Evolutionary conservation across 768 basidiomycete genomes (phyloP).

Genomic region (Mycena albidolilacea): DNA sequence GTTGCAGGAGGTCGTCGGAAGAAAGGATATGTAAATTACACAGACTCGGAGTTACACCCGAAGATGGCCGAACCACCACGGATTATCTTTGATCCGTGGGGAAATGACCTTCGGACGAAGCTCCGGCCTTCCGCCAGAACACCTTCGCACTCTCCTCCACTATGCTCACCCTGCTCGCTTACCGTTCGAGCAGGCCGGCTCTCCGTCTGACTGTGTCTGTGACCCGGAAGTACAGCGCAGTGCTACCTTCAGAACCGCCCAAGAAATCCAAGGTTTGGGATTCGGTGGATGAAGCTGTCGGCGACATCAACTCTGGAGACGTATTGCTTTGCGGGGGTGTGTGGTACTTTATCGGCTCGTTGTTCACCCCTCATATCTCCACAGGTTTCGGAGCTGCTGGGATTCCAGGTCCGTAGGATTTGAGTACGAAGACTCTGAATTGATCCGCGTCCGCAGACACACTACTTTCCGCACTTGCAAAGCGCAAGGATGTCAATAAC

Average conservation of each 20-base stretch:
- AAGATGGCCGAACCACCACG: not conserved
- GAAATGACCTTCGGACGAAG: not conserved
- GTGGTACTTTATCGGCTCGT: slow-evolving; percentile 41
- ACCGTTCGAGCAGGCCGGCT: slow-evolving; percentile 31
- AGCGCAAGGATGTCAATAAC: slow-evolving; percentile 79
- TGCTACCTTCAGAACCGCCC: slow-evolving; percentile 48
- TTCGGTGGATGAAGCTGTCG: slow-evolving; percentile 87
- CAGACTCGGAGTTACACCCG: too few relatives aligned
- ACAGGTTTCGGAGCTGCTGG: slow-evolving; percentile 92
- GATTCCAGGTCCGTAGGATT: slow-evolving; percentile 75
- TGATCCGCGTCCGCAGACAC: slow-evolving; percentile 69
- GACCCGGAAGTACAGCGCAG: slow-evolving; percentile 50
- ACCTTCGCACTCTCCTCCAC: slow-evolving; percentile 29
- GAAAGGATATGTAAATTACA: too few relatives aligned
- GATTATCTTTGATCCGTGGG: slow-evolving; percentile 9
- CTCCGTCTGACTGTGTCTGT: slow-evolving; percentile 42
- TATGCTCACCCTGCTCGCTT: slow-evolving; percentile 33
- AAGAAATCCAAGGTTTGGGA: slow-evolving; percentile 80
- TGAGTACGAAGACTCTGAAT: not conserved
- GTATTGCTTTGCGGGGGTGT: slow-evolving; percentile 86
- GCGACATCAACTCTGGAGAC: slow-evolving; percentile 86
- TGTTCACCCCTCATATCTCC: slow-evolving; percentile 18
- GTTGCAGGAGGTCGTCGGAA: too few relatives aligned
- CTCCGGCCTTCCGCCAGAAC: not conserved
- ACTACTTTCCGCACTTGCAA: slow-evolving; percentile 81